Evolutionary conservation across 2,329 filamentous ascomycete species (phyloP), one percentile per base, ranked within the genome.

Genomic region (Acarospora socialis): DNA sequence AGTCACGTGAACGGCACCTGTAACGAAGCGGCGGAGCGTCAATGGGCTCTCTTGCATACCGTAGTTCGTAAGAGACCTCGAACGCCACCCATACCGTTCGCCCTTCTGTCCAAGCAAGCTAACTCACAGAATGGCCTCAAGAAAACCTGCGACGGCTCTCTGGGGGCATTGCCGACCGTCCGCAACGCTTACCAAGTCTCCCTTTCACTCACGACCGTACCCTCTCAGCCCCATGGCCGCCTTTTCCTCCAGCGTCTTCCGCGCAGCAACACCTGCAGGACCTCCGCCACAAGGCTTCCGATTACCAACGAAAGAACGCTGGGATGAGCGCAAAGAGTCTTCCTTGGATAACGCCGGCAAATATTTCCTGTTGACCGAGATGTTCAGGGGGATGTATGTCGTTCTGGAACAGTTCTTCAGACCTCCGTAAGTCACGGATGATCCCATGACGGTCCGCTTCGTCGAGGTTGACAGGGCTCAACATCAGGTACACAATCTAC

Each of bases 371-470:
- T 65, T 95, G 68, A 77, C 81, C 33, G 90, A 98, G 69, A 90
- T 95, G 79, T 70, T 82, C 56, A 76, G 90, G 53, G 90, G 90
- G 59, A 95, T 98, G 90, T 98, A 94, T 54, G 77, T 98, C 46
- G 74, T 90, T 59, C 56, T 98, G 54, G 90, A 98, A 71, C 87
- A 98, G 66, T 98, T 80, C 72, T 95, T 98, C 68, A 70, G 90
- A 59, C 83, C 87, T 62, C 86, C 90, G 81, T 95, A 70, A 70
- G 84, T 84, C 28, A 35, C 31, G 32, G 36, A 12, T 40, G 33
- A 24, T 26, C 26, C 26, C 18, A 29, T 28, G 22, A 23, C 10
- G 22, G 31, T n/a, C n/a, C n/a, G n/a, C n/a, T n/a, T n/a, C n/a
- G n/a, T n/a, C n/a, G n/a, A n/a, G n/a, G n/a, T n/a, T n/a, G n/a